Base-by-base conservation (phyloP, 768 basidiomycete genomes). In the Naganishia vishniacii region DNA sequence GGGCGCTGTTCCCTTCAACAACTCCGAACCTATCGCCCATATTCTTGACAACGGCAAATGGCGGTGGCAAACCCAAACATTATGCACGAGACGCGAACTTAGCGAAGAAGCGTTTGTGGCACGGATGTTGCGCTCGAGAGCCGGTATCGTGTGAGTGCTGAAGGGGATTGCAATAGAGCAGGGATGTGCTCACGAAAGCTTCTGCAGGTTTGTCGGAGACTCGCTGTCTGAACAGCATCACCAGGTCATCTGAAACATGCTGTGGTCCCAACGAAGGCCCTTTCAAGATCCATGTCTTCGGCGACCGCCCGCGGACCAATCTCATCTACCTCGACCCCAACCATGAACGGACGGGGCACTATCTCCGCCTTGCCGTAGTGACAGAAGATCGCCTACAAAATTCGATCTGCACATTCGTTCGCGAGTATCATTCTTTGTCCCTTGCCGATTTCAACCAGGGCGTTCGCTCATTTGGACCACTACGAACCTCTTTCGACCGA, bases 211-310 rank as follows among this genome's bases (percentile, higher is more conserved):
- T 31, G 63, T 59, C 31, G 63, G 53, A n/a, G 64, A 65, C 20
- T 65, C 64, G 18, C 29, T 65, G 40, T 40, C 59, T 16, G 58
- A 65, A 16, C 64, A 65, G 20, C 64, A 65, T 23, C 32, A 31
- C 47, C 15, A 34, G 15, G 32, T 60, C 13, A 20, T 65, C 28
- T 26, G 41, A 23, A 60, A 59, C 47, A 25, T 64, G 2, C 45
- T 65, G 11, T 9, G 31, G 6, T 60, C 59, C 15, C 2, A 32
- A 45, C 20, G 58, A 47, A 1, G 60, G 20, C 23, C 13, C 28
- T 12, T 12, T 41, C 12, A 41, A 31, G 12, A 18, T 16, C 1
- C 23, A 41, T 13, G n/a, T n/a, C n/a, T n/a, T n/a, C n/a, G 64
- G 64, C 47, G 11, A 23, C 2, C 63, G 63, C 13, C 64, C 59